Conservation (phyloP, 352 stramenopile genomes). For the Halophytophthora polymorphica region DNA sequence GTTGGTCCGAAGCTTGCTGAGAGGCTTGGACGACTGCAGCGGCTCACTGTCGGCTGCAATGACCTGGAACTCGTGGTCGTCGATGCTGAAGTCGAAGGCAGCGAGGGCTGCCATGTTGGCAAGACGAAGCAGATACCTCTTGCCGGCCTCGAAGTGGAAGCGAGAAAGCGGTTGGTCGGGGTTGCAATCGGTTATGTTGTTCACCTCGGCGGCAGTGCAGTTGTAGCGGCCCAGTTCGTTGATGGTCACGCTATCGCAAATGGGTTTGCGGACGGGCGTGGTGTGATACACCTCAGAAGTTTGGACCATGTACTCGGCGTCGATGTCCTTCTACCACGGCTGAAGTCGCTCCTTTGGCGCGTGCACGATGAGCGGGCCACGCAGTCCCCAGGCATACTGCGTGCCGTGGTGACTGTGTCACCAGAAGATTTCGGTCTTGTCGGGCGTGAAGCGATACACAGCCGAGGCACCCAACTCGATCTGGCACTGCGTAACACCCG, state of each 20-base stretch:
- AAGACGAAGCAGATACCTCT: slow-evolving; percentile 17
- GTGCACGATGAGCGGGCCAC: slow-evolving; percentile 26
- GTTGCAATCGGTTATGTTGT: slow-evolving; percentile 10
- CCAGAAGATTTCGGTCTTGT: slow-evolving; percentile 28
- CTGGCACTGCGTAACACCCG: slow-evolving; percentile 28
- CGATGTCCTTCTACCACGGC: slow-evolving; percentile 9
- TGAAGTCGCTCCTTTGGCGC: background rate
- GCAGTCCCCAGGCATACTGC: slow-evolving; percentile 24
- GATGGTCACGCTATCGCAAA: slow-evolving; percentile 25
- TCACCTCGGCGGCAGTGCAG: slow-evolving; percentile 8
- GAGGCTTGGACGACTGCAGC: slow-evolving; percentile 8
- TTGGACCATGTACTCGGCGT: slow-evolving; percentile 17
- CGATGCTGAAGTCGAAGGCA: slow-evolving; percentile 26
- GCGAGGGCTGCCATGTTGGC: slow-evolving; percentile 22
- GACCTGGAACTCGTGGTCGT: slow-evolving; percentile 23
- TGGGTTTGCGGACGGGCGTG: background rate
- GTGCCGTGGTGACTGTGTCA: slow-evolving; percentile 23
- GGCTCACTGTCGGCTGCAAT: slow-evolving; percentile 18
- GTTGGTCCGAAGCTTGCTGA: slow-evolving; percentile 17
- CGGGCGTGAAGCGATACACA: slow-evolving; percentile 21
- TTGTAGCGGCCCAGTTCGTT: slow-evolving; percentile 26
- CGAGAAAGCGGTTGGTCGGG: slow-evolving; percentile 10
- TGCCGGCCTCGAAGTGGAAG: slow-evolving; percentile 15
- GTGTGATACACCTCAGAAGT: slow-evolving; percentile 19
- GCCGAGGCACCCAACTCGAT: slow-evolving; percentile 17